These are phyloP conservation scores for Physcomitrium patens DNA, from an alignment of 225 moss, liverwort and hornwort species.

Conservation along the genomic window DNA sequence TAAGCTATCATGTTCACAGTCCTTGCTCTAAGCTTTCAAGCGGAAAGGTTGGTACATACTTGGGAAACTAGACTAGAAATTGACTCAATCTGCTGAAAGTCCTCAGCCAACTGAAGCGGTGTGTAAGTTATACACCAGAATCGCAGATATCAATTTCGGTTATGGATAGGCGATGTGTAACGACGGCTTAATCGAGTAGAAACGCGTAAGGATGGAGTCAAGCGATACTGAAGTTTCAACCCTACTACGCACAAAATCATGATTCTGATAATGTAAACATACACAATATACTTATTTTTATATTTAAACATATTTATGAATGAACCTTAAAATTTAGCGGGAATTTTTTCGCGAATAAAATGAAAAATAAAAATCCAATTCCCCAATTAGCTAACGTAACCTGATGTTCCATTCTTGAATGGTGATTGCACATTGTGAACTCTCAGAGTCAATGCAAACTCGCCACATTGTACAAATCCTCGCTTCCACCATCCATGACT, in stretches of 20 bases:
- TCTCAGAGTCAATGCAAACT: not conserved
- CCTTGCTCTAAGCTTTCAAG: not conserved
- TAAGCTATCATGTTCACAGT: constrained; percentile 1
- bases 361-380: not conserved
- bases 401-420: not conserved
- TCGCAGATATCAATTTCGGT: not conserved
- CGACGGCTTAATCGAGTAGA: not conserved
- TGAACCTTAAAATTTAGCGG: not conserved
- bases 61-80: not conserved
- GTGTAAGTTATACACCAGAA: not conserved
- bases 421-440: not conserved
- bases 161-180: not conserved
- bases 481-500: constrained; percentile 16
- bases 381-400: not conserved
- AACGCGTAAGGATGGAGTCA: not conserved
- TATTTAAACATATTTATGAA: not conserved
- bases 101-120: not conserved
- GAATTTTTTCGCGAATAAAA: not conserved
- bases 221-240: not conserved
- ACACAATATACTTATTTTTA: not conserved
- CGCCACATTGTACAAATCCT: not conserved
- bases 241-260: not conserved
- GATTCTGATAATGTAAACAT: not conserved
- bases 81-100: not conserved
- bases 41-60: constrained; percentile 12